Evolutionary conservation across 2,329 filamentous ascomycete species (phyloP).

Genomic region (Dothistroma septosporum): DNA sequence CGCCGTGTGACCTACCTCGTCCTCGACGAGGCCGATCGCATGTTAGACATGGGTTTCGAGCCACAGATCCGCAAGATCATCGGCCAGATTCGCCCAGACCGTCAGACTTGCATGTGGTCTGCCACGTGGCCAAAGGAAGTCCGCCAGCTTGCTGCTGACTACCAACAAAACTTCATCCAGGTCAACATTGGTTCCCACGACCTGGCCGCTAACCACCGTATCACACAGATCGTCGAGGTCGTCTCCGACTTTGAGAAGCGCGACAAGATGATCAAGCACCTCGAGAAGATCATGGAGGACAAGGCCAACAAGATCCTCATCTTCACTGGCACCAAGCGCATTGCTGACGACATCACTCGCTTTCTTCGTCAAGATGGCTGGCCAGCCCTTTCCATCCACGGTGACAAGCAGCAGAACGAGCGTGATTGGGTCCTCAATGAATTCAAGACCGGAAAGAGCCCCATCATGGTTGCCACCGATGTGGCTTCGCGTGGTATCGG

Average conservation of each 20-base stretch:
- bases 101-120: slow-evolving; percentile 99
- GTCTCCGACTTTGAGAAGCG: slow-evolving; percentile 96
- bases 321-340: slow-evolving; percentile 81
- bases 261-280: slow-evolving; percentile 92
- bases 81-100: slow-evolving; percentile 91
- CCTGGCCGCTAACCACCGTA: slow-evolving; percentile 92
- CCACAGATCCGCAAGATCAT: slow-evolving; percentile 99
- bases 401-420: slow-evolving; percentile 99
- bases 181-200: slow-evolving; percentile 98
- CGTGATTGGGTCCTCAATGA: slow-evolving; percentile 99
- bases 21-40: slow-evolving; percentile 97
- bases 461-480: slow-evolving; percentile 99
- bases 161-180: slow-evolving; percentile 93
- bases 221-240: slow-evolving; percentile 96
- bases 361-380: slow-evolving; percentile 97
- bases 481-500: slow-evolving; percentile 99
- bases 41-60: slow-evolving; percentile 99
- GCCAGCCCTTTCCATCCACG: slow-evolving; percentile 96
- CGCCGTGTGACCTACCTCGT: slow-evolving; percentile 97
- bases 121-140: slow-evolving; percentile 99
- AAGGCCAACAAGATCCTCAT: slow-evolving; percentile 93
- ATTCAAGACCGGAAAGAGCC: slow-evolving; percentile 99
- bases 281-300: slow-evolving; percentile 97
- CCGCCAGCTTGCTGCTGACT: slow-evolving; percentile 82
- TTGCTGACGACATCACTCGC: slow-evolving; percentile 95